Base-by-base conservation (phyloP, 805 yeast genomes). In the Candida sakaeoensis region DNA sequence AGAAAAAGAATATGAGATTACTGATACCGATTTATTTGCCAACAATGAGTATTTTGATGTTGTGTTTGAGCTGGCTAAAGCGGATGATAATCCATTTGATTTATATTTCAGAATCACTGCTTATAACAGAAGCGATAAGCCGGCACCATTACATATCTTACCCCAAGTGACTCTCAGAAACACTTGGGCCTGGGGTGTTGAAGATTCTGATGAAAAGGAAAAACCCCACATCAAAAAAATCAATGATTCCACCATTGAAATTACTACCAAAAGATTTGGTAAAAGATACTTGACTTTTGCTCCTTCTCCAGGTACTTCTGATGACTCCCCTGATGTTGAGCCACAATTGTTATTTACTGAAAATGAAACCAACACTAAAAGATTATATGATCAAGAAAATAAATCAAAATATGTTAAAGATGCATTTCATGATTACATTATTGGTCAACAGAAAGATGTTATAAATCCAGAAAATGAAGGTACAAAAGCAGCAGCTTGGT, bases 111-210 rank as follows among this genome's bases (percentile, higher is more conserved):
- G 95, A 55, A 73, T 89, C 48, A 89, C 96, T 8, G 96, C 95
- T 30, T 84, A 84, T 58, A 89, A 89, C 59, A 71, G 96, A 48
- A 80, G 93, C 27, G 77, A 77, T 41, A 79, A 84, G 40, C 73
- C 93, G 4, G 96, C 96, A n/a, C 95, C 95, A 2, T 67, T 89
- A 44, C 95, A 88, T 60, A 74, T 90, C 32, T 61, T 85, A 45
- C 97, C 97, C 8, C 96, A 89, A 49, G 63, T 86, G 22, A 79
- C 80, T 48, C 85, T 82, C 63, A 75, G 96, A 65, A 89, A 89
- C 63, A 85, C 93, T 12, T 89, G 97, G 97, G 68, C 83, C n/a
- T 89, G 96, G 96, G 87, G 90, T 33, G 65, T 72, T 9, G 70
- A 73, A 44, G 79, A 75, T 42, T 63, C 62, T 29, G 55, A 63